A percentile compares a stretch with the other conserved stretches of the same genome.
These are phyloP conservation scores for Ceratobasidium sp. DNA, from an alignment of 1,284 basidiomycete genomes.

Conservation along the genomic window DNA sequence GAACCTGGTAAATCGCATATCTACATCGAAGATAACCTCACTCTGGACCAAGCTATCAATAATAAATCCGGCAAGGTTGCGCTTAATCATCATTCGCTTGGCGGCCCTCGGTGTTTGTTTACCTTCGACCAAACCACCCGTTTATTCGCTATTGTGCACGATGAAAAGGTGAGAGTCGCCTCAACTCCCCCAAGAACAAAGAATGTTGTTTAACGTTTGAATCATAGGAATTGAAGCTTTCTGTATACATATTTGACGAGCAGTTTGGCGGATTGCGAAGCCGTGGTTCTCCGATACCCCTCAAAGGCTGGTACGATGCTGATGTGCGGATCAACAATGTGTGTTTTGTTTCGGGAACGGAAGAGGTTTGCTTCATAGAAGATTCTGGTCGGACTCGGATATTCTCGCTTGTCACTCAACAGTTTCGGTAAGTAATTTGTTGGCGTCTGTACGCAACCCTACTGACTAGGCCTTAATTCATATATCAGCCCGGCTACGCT, in stretches of 20 bases:
- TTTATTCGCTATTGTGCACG: conserved; percentile 28
- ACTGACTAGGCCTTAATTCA: not conserved
- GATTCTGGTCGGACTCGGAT: conserved; percentile 42
- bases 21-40: conserved; percentile 29
- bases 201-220: not conserved
- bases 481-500: not conserved
- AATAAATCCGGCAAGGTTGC: not conserved
- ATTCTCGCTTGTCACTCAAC: conserved; percentile 41
- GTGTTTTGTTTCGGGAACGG: conserved; percentile 40
- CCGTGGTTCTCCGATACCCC: conserved; percentile 38
- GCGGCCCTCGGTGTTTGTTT: conserved; percentile 17
- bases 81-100: conserved; percentile 15
- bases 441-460: not conserved
- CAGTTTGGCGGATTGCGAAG: conserved; percentile 33
- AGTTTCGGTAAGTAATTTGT: conserved; percentile 40
- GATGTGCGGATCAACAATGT: conserved; percentile 24
- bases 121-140: conserved; percentile 29
- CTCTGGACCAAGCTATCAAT: conserved; percentile 14
- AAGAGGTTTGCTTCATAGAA: conserved; percentile 45
- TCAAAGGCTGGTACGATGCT: conserved; percentile 43
- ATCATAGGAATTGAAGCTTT: conserved; percentile 24
- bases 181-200: not conserved
- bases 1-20: conserved; percentile 8
- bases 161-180: conserved; percentile 1
- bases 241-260: conserved; percentile 43